Percentiles rank a stretch among this genome's conserved stretches.
phyloP scores from a whole-genome alignment of 1,139 yeast species.

The Saccharomyces pastorianus region DNA sequence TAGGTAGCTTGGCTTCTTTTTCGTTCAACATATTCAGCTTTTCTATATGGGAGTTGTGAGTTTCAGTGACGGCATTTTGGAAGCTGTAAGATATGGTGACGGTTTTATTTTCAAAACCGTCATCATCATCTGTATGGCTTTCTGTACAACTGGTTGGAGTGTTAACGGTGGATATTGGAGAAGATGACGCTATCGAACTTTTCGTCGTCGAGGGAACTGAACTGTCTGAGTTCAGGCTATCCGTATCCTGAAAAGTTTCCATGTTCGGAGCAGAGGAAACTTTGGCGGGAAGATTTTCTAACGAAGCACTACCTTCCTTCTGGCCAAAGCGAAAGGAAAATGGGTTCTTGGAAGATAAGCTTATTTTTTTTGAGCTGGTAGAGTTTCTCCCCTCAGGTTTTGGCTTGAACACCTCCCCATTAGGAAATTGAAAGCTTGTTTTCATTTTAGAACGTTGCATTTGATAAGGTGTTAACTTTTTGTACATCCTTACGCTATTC shows the following conservation, averaged over 20 bases:
- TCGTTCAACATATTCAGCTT: neutral
- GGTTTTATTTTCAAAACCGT: conserved; percentile 5
- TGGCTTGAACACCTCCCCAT: neutral
- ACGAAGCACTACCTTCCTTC: neutral
- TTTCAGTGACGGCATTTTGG: conserved; percentile 1
- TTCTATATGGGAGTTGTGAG: neutral
- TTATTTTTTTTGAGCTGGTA: no score
- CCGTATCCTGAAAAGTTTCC: neutral
- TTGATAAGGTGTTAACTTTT: neutral
- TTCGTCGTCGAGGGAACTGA: neutral
- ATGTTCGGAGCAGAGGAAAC: no score
- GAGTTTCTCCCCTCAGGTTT: neutral
- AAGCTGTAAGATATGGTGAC: neutral
- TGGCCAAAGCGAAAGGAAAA: neutral
- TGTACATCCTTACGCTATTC: neutral
- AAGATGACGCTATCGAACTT: neutral
- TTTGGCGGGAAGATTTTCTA: no score
- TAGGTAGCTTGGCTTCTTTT: neutral
- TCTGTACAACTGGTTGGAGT: neutral
- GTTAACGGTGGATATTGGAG: neutral
- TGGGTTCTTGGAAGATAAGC: no score
- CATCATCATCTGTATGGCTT: conserved; percentile 4
- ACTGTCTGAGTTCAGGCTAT: neutral
- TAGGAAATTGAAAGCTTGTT: neutral
- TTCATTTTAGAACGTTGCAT: neutral